Evolutionary conservation across 768 basidiomycete genomes (phyloP).

Genomic region (Lactarius hatsudake): DNA sequence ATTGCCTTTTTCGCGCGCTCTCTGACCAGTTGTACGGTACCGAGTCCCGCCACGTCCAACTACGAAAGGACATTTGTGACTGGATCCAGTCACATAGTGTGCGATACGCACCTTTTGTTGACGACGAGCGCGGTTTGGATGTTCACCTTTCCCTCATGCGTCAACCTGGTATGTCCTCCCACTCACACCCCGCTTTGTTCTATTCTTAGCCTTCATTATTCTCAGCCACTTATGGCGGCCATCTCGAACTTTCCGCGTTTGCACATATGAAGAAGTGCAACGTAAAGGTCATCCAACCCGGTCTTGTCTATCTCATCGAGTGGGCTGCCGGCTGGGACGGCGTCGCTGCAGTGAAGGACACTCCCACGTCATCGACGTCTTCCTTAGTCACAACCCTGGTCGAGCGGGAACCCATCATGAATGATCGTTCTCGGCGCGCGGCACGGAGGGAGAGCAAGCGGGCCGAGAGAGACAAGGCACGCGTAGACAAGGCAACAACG

Average conservation of each 20-base stretch:
- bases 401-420: conserved; percentile 31
- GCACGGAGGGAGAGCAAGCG: conserved; percentile 41
- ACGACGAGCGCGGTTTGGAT: conserved; percentile 74
- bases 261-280: conserved; percentile 73
- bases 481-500: conserved; percentile 20
- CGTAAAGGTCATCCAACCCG: conserved; percentile 92
- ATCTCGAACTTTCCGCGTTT: conserved; percentile 91
- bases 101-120: conserved; percentile 84
- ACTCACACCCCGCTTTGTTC: conserved; percentile 16
- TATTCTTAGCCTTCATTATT: conserved; percentile 22
- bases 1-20: conserved; percentile 89
- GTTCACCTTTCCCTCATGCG: conserved; percentile 76
- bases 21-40: conserved; percentile 85
- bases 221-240: conserved; percentile 85
- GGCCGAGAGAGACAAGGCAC: conserved; percentile 32
- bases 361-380: conserved; percentile 28
- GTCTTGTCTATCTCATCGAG: conserved; percentile 86
- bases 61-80: conserved; percentile 76
- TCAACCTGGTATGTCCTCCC: conserved; percentile 55
- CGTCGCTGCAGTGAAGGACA: conserved; percentile 25
- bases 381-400: conserved; percentile 30
- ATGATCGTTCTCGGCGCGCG: conserved; percentile 46
- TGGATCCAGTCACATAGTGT: conserved; percentile 70
- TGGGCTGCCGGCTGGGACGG: conserved; percentile 62
- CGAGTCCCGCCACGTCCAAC: conserved; percentile 60